Evolutionary conservation across 345 rosid species (phyloP).

Genomic region (Acer campestre): DNA sequence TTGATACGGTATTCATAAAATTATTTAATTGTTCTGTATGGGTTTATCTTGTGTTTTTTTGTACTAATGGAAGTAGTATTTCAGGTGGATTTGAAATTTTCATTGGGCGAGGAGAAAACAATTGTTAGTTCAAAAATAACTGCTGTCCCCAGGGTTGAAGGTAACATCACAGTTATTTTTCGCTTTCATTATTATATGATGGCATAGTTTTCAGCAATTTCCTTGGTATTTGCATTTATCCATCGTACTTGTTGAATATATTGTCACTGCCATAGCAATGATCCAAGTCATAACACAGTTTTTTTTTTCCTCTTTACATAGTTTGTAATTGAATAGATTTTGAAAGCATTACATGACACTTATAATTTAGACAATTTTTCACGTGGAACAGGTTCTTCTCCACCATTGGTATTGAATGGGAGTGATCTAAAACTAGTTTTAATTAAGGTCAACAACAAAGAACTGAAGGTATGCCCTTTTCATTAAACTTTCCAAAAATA

Average conservation of each 20-base stretch:
- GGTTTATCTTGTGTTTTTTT: slow-evolving; percentile 21
- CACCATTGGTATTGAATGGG: slow-evolving; percentile 88
- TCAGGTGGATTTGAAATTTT: slow-evolving; percentile 85
- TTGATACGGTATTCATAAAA: slow-evolving; percentile 59
- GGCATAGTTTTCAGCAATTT: neutral
- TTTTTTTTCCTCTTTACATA: neutral
- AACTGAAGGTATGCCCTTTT: slow-evolving; percentile 60
- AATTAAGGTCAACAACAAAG: slow-evolving; percentile 63
- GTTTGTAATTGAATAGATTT: neutral
- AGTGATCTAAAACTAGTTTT: slow-evolving; percentile 73
- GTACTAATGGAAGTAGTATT: slow-evolving; percentile 17
- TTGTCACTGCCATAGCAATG: slow-evolving; percentile 1
- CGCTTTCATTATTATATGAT: slow-evolving; percentile 2
- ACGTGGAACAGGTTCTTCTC: slow-evolving; percentile 57
- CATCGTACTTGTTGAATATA: neutral
- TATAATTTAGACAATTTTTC: slow-evolving; percentile 9
- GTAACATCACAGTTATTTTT: slow-evolving; percentile 34
- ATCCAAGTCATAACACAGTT: neutral
- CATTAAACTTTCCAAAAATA: slow-evolving; percentile 5
- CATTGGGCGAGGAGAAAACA: slow-evolving; percentile 92
- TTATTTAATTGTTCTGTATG: neutral
- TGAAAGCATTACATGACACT: neutral
- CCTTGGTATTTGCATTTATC: neutral
- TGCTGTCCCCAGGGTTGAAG: slow-evolving; percentile 77
- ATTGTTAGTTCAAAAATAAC: slow-evolving; percentile 80